Evolutionary conservation across 1,139 yeast species (phyloP), one percentile per base, ranked within the genome.

Genomic region (Taphrina deformans): DNA sequence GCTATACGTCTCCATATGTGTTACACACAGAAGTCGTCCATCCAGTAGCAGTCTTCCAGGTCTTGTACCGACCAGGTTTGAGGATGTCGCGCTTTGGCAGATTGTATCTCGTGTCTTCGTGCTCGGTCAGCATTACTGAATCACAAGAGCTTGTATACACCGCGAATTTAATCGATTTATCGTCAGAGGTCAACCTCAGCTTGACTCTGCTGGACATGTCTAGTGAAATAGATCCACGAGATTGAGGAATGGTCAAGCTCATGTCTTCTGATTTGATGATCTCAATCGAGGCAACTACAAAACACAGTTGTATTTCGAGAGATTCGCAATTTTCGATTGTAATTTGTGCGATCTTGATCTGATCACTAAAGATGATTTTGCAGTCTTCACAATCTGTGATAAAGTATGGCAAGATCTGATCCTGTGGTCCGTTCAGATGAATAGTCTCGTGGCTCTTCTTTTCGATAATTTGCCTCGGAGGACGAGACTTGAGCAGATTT

Each of bases 101-200:
- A 6, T 9, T 14, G 18, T 53, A 53, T n/a, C 9, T 21, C 12
- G 18, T 21, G 7, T 9, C 9, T n/a, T 1, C 1, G 7, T 38
- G 33, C 23, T 21, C 45, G 9, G 9, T 12, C 9, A 53, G 24
- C 33, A 24, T 21, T 7, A 53, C 58, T 18, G 45, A 23, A 14
- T 53, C 35, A n/a, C 58, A 38, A 23, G 46, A 53, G 33, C 58
- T 53, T 23, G 58, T 53, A 40, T 53, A 53, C 18, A 53, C 38
- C 21, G 14, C 58, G 21, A 48, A 10, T 14, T 27, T 16, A 4
- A 18, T 38, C 9, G 27, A n/a, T 33, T 29, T 27, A 7, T 31
- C 27, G 10, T n/a, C 10, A 4, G 24, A 2, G 1, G n/a, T 14
- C 23, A 35, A 18, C 1, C 5, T 7, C 35, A 53, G 29, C 9